phyloP scores from a whole-genome alignment of 2,329 filamentous ascomycete species.

The Atkinsonella hypoxylon region DNA sequence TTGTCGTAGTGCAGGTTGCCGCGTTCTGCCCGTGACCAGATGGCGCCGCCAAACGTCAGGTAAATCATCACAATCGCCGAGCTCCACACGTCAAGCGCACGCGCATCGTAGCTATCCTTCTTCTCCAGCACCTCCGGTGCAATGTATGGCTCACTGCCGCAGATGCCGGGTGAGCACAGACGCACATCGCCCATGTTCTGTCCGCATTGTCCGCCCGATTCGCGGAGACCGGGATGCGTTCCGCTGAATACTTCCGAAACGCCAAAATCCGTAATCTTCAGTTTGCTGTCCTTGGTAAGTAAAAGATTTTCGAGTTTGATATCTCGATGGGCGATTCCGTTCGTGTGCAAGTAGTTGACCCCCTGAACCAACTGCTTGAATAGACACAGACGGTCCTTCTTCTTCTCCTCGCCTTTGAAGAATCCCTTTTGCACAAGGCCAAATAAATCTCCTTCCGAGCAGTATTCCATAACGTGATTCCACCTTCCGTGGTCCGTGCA shows the following conservation, averaged over 20 bases:
- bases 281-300: conserved; percentile 63
- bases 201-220: conserved; percentile 62
- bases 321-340: conserved; percentile 82
- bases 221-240: conserved; percentile 65
- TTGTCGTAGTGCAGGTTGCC: conserved; percentile 48
- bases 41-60: conserved; percentile 57
- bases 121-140: conserved; percentile 73
- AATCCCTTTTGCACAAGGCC: conserved; percentile 60
- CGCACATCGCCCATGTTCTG: conserved; percentile 60
- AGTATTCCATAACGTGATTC: conserved; percentile 93
- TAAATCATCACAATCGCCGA: conserved; percentile 74
- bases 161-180: conserved; percentile 66
- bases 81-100: conserved; percentile 76
- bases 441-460: conserved; percentile 70
- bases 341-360: conserved; percentile 66
- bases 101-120: conserved; percentile 55
- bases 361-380: conserved; percentile 85
- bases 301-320: conserved; percentile 84
- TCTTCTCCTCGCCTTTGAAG: conserved; percentile 51
- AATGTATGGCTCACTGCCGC: conserved; percentile 77
- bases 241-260: conserved; percentile 79
- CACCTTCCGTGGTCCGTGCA: conserved; percentile 65
- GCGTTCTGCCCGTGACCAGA: conserved; percentile 60
- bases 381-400: conserved; percentile 63
- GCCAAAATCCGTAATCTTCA: conserved; percentile 89